Evolutionary conservation across 352 stramenopile species (phyloP), one percentile per base, ranked within the genome.

Genomic region (Pythium periplocum): DNA sequence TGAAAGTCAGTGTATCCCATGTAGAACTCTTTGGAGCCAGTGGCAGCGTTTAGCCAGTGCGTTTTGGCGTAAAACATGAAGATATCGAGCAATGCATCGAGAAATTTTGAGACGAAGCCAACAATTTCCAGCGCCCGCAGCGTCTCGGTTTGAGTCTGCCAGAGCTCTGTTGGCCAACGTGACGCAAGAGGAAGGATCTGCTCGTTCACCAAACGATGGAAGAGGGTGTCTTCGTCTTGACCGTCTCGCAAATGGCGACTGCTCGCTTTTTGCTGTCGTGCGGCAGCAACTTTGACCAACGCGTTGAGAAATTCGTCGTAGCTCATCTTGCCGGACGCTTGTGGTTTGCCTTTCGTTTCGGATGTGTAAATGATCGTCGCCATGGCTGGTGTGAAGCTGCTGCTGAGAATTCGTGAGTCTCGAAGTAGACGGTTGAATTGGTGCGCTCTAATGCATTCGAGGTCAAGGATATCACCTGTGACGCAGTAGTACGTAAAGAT

Each of bases 401-500:
- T 53, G 10, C 63, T 64, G 11, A 89, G 78, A 2, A 92, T 62
- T 4, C 66, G 59, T 2, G 75, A 72, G 53, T 92, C 82, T 1
- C 77, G 78, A 30, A 92, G 48, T 1, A 90, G 58, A 34, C 74
- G 77, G 60, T 81, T 84, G 56, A 90, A 92, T 54, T 92, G 82
- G 47, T 90, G 78, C 4, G 75, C 71, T 45, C 72, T 80, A 44
- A 92, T 81, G 34, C 60, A 81, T 42, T 88, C 78, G 2, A 92
- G 54, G 40, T 92, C 78, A 36, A 86, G 75, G 34, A 73, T 80
- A 51, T 90, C 82, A 32, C 82, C 82, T 36, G 84, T 83, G 10
- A 89, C 73, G 39, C 82, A 92, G 57, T 92, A 92, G 63, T 81
- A 89, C 6, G 79, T 88, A 41, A 90, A 92, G 31, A 92, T 78